Percentiles rank a stretch among this genome's conserved stretches.
phyloP scores from a whole-genome alignment of 2,329 filamentous ascomycete species.

The Allantophomopsis lycopodina region DNA sequence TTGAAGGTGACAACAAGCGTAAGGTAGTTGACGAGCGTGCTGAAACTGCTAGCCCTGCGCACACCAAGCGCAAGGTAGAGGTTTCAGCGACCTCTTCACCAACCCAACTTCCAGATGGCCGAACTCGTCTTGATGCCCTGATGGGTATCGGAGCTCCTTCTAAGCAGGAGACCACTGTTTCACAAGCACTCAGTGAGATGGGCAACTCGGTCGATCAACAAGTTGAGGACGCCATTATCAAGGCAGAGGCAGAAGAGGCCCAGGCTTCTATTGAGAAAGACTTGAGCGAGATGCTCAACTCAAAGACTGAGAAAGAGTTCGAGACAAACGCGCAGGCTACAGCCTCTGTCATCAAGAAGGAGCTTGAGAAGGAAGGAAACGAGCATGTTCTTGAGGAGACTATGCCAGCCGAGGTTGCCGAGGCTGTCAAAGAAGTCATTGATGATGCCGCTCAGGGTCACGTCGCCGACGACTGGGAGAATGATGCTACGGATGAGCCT shows the following conservation, averaged over 20 bases:
- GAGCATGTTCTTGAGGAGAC: constrained; percentile 36
- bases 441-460: constrained; percentile 37
- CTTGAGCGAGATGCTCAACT: constrained; percentile 32
- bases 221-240: constrained; percentile 51
- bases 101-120: constrained; percentile 15
- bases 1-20: constrained; percentile 12
- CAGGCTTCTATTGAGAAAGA: constrained; percentile 34
- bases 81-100: constrained; percentile 11
- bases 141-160: constrained; percentile 16
- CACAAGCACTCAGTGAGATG: constrained; percentile 54
- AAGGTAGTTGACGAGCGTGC: constrained; percentile 13
- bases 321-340: constrained; percentile 32
- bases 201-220: constrained; percentile 43
- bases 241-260: constrained; percentile 28
- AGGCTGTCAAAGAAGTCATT: constrained; percentile 41
- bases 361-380: constrained; percentile 39
- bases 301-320: constrained; percentile 38
- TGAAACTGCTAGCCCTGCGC: constrained; percentile 11
- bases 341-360: constrained; percentile 34
- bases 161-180: constrained; percentile 48
- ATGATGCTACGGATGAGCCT: constrained; percentile 54
- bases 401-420: constrained; percentile 35
- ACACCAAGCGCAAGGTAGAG: constrained; percentile 15
- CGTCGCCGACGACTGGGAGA: constrained; percentile 85
- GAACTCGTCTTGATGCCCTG: constrained; percentile 22